Evolutionary conservation across 106 monocot species (phyloP), one percentile per base, ranked within the genome.

Genomic region (Triglochin maritima): DNA sequence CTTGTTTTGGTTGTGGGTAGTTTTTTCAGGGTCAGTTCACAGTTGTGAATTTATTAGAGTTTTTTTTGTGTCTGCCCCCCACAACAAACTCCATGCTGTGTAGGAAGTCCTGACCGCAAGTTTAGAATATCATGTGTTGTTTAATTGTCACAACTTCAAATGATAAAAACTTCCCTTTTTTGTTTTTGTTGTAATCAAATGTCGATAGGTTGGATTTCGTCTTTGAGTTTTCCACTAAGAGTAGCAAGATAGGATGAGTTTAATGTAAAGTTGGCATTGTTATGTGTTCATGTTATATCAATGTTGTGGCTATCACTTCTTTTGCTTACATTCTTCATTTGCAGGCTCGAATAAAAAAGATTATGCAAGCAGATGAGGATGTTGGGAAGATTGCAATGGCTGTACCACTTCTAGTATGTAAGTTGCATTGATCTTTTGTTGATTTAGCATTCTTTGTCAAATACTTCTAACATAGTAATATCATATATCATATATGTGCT

Each of bases 291-390:
- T 8, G 10, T 55, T 12, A 12, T 55, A 9, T 55, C 13, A 4
- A 12, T 55, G 55, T 55, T 6, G 6, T 9, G 8, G 6, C 11
- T 55, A 10, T 55, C 14, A n/a, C 4, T 6, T 57, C 59, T 13
- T 42, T 17, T 46, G 29, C 49, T 3, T 29, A 46, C 2, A 53
- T 70, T 15, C 47, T 65, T 16, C 56, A 1, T 62, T 69, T 59
- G 47, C 78, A 87, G 91, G 61, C 87, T 50, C 84, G 91, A 64
- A 91, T 91, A 44, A 91, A 91, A 65, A 91, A 91, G 76, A 87
- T 91, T 57, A 91, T 91, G 91, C 87, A 91, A 82, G 64, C 87
- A 12, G 91, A 91, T 69, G 91, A 91, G 72, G 91, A 87, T 72
- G 76, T 90, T 52, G 90, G 90, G 53, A 90, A 90, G 81, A 90